Percentiles rank a stretch among this genome's conserved stretches.
Evolutionary conservation across 225 moss, liverwort and hornwort species (phyloP).

Genomic region (Physcomitrellopsis africana): DNA sequence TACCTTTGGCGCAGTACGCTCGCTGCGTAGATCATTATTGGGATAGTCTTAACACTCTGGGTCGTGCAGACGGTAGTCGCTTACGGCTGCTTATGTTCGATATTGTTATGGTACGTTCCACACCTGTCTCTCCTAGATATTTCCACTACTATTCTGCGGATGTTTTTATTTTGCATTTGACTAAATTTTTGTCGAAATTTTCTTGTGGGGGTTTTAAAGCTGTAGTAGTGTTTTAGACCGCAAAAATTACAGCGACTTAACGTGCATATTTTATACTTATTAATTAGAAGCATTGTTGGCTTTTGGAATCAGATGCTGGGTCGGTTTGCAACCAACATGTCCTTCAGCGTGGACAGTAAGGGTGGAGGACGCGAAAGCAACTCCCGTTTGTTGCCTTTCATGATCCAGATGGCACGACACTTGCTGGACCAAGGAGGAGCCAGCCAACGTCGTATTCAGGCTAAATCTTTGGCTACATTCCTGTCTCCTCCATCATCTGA

Average conservation of each 20-base stretch:
- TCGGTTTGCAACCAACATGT: conserved; percentile 91
- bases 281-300: conserved; percentile 5
- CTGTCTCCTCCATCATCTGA: conserved; percentile 60
- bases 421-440: conserved; percentile 96
- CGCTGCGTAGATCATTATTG: conserved; percentile 99
- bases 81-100: conserved; percentile 92
- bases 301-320: conserved; percentile 76
- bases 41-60: conserved; percentile 94
- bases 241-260: not conserved
- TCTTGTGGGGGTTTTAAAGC: not conserved
- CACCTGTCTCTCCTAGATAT: not conserved
- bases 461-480: conserved; percentile 73
- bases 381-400: conserved; percentile 92
- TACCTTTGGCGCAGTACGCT: conserved; percentile 90
- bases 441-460: conserved; percentile 86
- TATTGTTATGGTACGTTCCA: conserved; percentile 83
- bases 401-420: conserved; percentile 98
- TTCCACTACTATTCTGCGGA: not conserved
- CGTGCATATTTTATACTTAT: not conserved
- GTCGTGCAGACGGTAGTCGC: conserved; percentile 98
- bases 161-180: too few relatives aligned
- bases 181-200: not conserved
- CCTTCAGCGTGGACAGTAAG: conserved; percentile 98
- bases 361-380: conserved; percentile 99
- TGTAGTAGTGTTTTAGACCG: conserved; percentile 12